Evolutionary conservation across 2,329 filamentous ascomycete species (phyloP).

Genomic region (Scedosporium dehoogii): DNA sequence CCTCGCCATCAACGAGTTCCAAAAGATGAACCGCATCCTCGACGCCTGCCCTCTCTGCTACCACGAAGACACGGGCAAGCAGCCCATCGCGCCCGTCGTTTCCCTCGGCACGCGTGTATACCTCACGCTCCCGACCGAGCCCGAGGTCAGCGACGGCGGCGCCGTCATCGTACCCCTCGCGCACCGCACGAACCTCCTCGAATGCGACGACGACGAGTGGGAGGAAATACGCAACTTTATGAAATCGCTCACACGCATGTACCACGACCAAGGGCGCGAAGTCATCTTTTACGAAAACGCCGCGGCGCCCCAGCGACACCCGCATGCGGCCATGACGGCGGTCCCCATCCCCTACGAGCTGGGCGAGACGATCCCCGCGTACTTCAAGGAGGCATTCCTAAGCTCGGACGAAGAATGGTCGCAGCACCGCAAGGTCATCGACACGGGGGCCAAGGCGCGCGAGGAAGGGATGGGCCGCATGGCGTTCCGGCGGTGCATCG

Average conservation of each 20-base stretch:
- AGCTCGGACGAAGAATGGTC: constrained; percentile 86
- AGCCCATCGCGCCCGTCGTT: constrained; percentile 75
- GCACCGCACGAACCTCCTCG: constrained; percentile 82
- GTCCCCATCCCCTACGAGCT: constrained; percentile 84
- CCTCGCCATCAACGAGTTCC: constrained; percentile 76
- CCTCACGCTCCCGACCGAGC: constrained; percentile 80
- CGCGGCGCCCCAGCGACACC: constrained; percentile 64
- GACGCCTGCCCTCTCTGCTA: constrained; percentile 86
- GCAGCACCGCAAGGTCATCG: constrained; percentile 90
- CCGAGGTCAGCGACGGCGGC: constrained; percentile 73
- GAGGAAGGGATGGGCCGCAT: constrained; percentile 62
- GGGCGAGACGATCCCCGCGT: constrained; percentile 86
- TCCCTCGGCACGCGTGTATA: constrained; percentile 80
- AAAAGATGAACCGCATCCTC: constrained; percentile 77
- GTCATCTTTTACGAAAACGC: constrained; percentile 98
- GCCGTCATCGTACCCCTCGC: constrained; percentile 83
- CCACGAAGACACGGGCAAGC: constrained; percentile 67
- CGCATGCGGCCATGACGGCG: constrained; percentile 76
- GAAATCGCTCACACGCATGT: constrained; percentile 90
- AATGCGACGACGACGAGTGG: constrained; percentile 99
- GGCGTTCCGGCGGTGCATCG: constrained; percentile 73
- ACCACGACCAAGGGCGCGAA: constrained; percentile 83
- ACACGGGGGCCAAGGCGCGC: constrained; percentile 60
- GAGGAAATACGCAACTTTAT: constrained; percentile 98
- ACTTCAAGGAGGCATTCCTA: constrained; percentile 91